Evolutionary conservation across 1,284 basidiomycete genomes (phyloP), one percentile per base, ranked within the genome.

Genomic region (Cystobasidiaceae sp.): DNA sequence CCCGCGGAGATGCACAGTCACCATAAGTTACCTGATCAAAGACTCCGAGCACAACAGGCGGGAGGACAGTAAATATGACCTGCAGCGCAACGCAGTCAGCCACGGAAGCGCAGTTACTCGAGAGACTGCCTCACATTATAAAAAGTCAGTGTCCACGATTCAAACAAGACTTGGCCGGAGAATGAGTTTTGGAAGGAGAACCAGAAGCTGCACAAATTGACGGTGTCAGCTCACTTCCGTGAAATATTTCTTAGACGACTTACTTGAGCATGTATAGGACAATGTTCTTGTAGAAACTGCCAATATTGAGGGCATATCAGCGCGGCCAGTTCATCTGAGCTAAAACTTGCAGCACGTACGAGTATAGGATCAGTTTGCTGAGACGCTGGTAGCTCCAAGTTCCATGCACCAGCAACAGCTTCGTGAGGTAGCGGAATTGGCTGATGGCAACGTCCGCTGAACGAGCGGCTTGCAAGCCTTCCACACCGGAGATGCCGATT

Each of bases 101-200:
- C 46, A 21, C 17, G 39, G 6, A n/a, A 19, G 30, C 32, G 9
- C 13, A n/a, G 15, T 17, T 27, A 7, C n/a, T 32, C 11, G 7
- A 25, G 23, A 23, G 48, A 39, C 5, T 30, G 21, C 43, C n/a
- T 56, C 37, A 67, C 72, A 66, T 73, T 74, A 69, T 73, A 74
- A 69, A 79, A 78, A 15, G 79, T 94, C 74, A 98, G 84, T 4
- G 94, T 96, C 96, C 96, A 98, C 21, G 92, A 96, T 79, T 98
- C 96, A 77, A 93, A 96, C 51, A 92, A 88, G 70, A 97, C 93
- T 78, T 98, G 94, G 21, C 94, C 96, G 1, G 93, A 97, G 79
- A 97, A 98, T 74, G 93, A 94, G 81, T 96, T 97, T 82, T 93
- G 88, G 82, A 96, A 93, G 43, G 96, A 97, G 78, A 87, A 98